Base-by-base conservation (phyloP, 345 rosid genomes). In the Salix purpurea region DNA sequence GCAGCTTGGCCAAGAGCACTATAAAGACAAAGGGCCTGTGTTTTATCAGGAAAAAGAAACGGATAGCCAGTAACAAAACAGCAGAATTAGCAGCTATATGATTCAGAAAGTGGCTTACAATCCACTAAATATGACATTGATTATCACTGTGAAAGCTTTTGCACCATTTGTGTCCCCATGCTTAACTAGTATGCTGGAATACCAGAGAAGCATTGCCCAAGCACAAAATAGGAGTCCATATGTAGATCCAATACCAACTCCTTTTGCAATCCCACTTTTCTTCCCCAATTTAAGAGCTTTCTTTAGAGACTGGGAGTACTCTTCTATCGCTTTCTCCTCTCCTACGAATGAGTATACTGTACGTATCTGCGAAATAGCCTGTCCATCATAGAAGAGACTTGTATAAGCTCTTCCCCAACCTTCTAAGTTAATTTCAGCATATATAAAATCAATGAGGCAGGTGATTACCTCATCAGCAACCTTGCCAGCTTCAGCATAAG, bases 191-290 rank as follows among this genome's bases (percentile, higher is more conserved):
- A 84, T 58, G 79, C 98, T 75, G 64, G 94, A 86, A 77, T 92
- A 94, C 97, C 97, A 92, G 65, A 92, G 89, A 74, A 90, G 91
- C 80, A 88, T 79, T 24, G 90, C 85, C 97, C 97, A 94, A 77
- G 93, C 83, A 74, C 94, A 90, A 72, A 94, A 90, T 74, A 91
- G 64, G 23, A 94, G 87, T 11, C 86, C 89, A 66, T 92, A 90
- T 1, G 94, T 94, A 52, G 84, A 75, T 14, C 97, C 97, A 28
- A 94, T 85, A 36, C 97, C 97, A 40, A 92, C 72, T 21, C 96
- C 96, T 82, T 94, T 92, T 37, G 94, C 92, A 36, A 89, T 12
- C 40, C 94, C 94, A 65, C 92, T 83, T 76, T 77, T 89, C 81
- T 90, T 87, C 73, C 92, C 90, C 39, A 88, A 65, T 81, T 85